Evolutionary conservation across 805 yeast species (phyloP).

Genomic region (Cyberlindnera misumaiensis): DNA sequence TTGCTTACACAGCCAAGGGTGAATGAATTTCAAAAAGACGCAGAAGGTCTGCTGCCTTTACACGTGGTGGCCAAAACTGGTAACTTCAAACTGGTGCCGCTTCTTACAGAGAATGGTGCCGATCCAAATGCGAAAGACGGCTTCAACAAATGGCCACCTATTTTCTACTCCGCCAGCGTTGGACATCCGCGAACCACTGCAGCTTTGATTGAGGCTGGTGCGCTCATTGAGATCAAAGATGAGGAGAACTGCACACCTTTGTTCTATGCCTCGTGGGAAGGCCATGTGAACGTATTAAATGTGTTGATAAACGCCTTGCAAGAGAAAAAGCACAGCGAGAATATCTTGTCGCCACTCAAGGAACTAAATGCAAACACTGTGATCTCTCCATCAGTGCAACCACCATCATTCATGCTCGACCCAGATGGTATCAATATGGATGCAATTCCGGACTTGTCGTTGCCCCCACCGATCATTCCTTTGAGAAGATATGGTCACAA

Average conservation of each 20-base stretch:
- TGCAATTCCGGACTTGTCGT: constrained; percentile 78
- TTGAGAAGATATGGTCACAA: constrained; percentile 92
- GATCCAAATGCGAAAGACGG: constrained; percentile 76
- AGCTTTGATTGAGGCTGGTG: constrained; percentile 67
- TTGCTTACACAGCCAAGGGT: constrained; percentile 25
- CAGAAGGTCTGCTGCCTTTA: constrained; percentile 83
- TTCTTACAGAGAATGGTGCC: constrained; percentile 66
- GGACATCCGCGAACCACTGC: constrained; percentile 70
- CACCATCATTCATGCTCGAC: constrained; percentile 17
- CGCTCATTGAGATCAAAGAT: constrained; percentile 61
- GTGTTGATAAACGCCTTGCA: constrained; percentile 42
- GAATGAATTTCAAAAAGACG: constrained; percentile 48
- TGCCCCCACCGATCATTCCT: constrained; percentile 97
- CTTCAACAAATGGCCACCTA: constrained; percentile 89
- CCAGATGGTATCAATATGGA: constrained; percentile 42
- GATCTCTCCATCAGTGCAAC: constrained; percentile 9
- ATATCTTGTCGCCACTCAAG: constrained; percentile 21
- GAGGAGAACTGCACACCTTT: constrained; percentile 76
- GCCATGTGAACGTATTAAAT: constrained; percentile 77
- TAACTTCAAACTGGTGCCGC: constrained; percentile 56
- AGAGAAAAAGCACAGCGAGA: constrained; percentile 8
- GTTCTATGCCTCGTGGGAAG: constrained; percentile 91
- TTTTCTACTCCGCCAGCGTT: constrained; percentile 82
- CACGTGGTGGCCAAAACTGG: constrained; percentile 89
- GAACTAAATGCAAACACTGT: constrained; percentile 6